phyloP scores from a whole-genome alignment of 2,329 filamentous ascomycete species.

The Aspergillus sp. region DNA sequence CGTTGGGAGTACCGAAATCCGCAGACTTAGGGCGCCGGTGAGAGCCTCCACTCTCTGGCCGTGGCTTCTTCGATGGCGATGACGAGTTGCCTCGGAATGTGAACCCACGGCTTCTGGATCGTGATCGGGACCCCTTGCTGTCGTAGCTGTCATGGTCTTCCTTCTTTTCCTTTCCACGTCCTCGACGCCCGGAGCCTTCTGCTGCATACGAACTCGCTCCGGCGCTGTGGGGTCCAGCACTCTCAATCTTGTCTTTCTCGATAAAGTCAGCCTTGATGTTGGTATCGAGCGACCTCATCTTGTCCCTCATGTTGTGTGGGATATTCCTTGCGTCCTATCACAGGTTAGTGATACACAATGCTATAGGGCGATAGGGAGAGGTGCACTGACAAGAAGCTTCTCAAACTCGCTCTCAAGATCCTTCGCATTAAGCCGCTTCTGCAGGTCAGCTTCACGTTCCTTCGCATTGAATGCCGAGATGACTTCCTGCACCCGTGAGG shows the following conservation, averaged over 20 bases:
- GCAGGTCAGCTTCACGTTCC: conserved; percentile 51
- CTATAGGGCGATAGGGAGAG: not conserved
- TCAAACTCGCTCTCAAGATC: conserved; percentile 68
- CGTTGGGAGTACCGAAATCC: conserved; percentile 65
- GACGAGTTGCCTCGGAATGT: conserved; percentile 70
- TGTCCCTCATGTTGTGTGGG: conserved; percentile 88
- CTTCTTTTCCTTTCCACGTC: conserved; percentile 49
- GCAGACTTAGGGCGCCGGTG: conserved; percentile 74
- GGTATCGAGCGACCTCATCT: conserved; percentile 87
- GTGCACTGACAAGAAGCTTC: conserved; percentile 58
- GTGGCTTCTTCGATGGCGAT: conserved; percentile 76
- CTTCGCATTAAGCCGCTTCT: conserved; percentile 54
- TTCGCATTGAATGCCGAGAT: conserved; percentile 67
- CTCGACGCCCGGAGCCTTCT: conserved; percentile 37
- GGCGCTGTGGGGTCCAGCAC: conserved; percentile 54
- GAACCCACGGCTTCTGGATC: conserved; percentile 75
- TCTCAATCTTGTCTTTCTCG: conserved; percentile 80
- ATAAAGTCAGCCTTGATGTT: conserved; percentile 97
- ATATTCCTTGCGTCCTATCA: conserved; percentile 85
- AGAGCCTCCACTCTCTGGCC: conserved; percentile 66
- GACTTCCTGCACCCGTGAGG: conserved; percentile 64
- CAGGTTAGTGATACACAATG: conserved; percentile 12
- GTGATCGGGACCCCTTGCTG: conserved; percentile 50
- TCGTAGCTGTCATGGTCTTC: conserved; percentile 48
- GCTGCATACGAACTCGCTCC: conserved; percentile 34